A percentile compares a stretch with the other conserved stretches of the same genome.
These are phyloP conservation scores for Suhomyces tanzawaensis DNA, from an alignment of 805 yeast species.

Conservation along the genomic window DNA sequence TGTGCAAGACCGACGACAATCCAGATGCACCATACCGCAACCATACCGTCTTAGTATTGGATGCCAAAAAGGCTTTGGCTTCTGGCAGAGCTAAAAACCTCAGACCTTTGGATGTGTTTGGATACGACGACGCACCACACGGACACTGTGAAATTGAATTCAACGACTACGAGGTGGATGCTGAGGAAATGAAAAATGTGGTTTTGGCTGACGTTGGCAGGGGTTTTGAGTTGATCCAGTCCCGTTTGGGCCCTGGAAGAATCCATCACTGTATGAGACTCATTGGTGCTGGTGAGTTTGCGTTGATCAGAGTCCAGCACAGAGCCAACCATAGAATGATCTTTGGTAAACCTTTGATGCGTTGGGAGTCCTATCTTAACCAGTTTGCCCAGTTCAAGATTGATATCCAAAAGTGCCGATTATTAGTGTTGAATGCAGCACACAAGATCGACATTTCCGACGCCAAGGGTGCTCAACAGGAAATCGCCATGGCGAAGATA, in stretches of 20 bases:
- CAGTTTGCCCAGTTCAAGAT: constrained; percentile 53
- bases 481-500: constrained; percentile 63
- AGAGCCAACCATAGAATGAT: constrained; percentile 54
- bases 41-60: constrained; percentile 57
- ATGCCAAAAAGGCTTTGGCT: constrained; percentile 47
- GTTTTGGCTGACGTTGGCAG: constrained; percentile 47
- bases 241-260: constrained; percentile 67
- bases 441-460: constrained; percentile 52
- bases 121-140: constrained; percentile 69
- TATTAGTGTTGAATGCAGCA: constrained; percentile 60
- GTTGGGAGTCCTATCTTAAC: constrained; percentile 49
- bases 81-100: constrained; percentile 48
- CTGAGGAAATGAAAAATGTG: constrained; percentile 39
- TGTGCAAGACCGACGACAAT: constrained; percentile 46
- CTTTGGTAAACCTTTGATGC: constrained; percentile 49
- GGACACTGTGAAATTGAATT: constrained; percentile 66
- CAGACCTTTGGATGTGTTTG: constrained; percentile 54
- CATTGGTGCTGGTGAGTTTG: constrained; percentile 59
- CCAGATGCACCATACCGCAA: constrained; percentile 40
- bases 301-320: constrained; percentile 44
- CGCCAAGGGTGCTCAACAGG: constrained; percentile 53
- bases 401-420: constrained; percentile 51
- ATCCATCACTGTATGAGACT: constrained; percentile 69
- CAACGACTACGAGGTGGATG: constrained; percentile 46
- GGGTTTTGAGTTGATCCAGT: constrained; percentile 63